phyloP scores from a whole-genome alignment of 2,329 filamentous ascomycete species.

The Arthroderma sp. region DNA sequence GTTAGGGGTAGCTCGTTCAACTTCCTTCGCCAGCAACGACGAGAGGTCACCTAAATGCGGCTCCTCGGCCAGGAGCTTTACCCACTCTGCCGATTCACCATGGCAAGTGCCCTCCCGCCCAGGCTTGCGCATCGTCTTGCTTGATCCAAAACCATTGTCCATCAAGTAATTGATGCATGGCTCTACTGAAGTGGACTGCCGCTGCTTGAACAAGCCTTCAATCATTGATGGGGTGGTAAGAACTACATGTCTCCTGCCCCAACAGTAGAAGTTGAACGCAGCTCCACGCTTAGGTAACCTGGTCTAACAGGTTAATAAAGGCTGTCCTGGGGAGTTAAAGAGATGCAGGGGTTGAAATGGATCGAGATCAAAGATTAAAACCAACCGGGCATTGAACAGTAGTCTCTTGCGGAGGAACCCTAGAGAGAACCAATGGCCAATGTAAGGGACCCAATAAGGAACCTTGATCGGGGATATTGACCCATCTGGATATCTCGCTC shows the following conservation, averaged over 20 bases:
- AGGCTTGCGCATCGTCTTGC: constrained; percentile 26
- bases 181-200: constrained; percentile 19
- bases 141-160: constrained; percentile 35
- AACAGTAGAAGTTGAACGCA: constrained; percentile 40
- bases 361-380: neutral
- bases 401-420: constrained; percentile 36
- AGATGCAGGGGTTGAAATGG: neutral
- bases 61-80: constrained; percentile 36
- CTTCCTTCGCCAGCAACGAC: constrained; percentile 25
- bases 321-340: neutral
- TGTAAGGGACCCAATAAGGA: constrained; percentile 49
- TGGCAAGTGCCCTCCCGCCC: constrained; percentile 21
- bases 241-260: constrained; percentile 40
- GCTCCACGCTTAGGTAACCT: constrained; percentile 21
- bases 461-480: constrained; percentile 35
- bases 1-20: constrained; percentile 40
- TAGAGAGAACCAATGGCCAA: constrained; percentile 44
- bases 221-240: constrained; percentile 39
- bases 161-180: constrained; percentile 26
- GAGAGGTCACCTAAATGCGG: constrained; percentile 36
- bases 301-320: neutral
- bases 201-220: constrained; percentile 29
- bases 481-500: constrained; percentile 16
- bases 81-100: constrained; percentile 29
- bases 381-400: constrained; percentile 33